A percentile compares a stretch with the other conserved stretches of the same genome.
Evolutionary conservation across 345 rosid species (phyloP).

Genomic region (Erysimum cheiranthoides): DNA sequence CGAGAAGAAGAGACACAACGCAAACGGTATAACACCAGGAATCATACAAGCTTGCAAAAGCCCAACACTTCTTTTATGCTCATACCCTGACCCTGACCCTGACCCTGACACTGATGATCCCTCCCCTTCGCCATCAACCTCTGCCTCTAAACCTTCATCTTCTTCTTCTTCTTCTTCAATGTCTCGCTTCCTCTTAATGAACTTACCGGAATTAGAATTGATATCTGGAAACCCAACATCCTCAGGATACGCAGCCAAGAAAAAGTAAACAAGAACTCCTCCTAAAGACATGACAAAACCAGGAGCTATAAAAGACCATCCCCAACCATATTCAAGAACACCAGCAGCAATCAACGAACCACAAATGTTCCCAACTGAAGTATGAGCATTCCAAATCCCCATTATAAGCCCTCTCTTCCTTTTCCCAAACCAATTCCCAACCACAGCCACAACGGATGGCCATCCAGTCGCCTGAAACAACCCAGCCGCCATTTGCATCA

Average conservation of each 20-base stretch:
- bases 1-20: slow-evolving; percentile 88
- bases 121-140: slow-evolving; percentile 34
- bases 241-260: slow-evolving; percentile 91
- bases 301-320: slow-evolving; percentile 89
- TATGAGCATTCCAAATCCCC: slow-evolving; percentile 99
- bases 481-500: slow-evolving; percentile 90
- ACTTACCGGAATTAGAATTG: slow-evolving; percentile 48
- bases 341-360: slow-evolving; percentile 93
- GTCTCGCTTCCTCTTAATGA: slow-evolving; percentile 47
- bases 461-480: slow-evolving; percentile 93
- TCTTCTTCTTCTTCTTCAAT: slow-evolving; percentile 36
- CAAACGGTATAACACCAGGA: slow-evolving; percentile 92
- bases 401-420: slow-evolving; percentile 95
- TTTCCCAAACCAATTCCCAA: slow-evolving; percentile 93
- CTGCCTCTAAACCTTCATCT: slow-evolving; percentile 29
- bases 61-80: slow-evolving; percentile 70
- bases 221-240: slow-evolving; percentile 76
- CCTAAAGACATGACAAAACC: slow-evolving; percentile 73
- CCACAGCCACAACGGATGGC: slow-evolving; percentile 98
- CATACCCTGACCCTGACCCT: slow-evolving; percentile 35
- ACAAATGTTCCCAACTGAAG: slow-evolving; percentile 85
- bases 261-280: slow-evolving; percentile 76
- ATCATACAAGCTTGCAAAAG: slow-evolving; percentile 83
- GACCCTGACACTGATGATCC: slow-evolving; percentile 28
- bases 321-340: slow-evolving; percentile 94